Conservation (phyloP, 2,329 filamentous ascomycete species). For the Beauveria rudraprayagi region DNA sequence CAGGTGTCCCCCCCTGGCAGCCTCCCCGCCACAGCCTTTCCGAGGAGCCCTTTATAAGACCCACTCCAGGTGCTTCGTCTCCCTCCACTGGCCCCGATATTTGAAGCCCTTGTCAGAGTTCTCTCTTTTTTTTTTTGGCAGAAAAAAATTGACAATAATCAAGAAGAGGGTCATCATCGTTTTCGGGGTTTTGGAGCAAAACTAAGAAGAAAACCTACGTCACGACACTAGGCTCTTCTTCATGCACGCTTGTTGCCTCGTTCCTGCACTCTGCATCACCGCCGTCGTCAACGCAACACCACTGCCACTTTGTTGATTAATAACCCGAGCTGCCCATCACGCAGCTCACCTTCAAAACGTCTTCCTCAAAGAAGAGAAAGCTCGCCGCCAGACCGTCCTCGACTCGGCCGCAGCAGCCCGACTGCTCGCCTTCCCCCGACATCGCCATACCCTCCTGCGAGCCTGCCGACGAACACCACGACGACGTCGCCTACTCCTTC, state of each 20-base stretch:
- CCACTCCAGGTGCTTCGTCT: not conserved
- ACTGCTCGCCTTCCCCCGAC: constrained; percentile 27
- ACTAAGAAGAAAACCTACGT: not conserved
- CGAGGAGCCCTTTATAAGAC: not conserved
- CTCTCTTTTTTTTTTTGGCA: not conserved
- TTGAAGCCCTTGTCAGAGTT: constrained; percentile 9
- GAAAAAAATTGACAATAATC: not conserved
- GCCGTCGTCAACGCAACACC: constrained; percentile 7
- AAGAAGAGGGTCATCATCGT: constrained; percentile 6
- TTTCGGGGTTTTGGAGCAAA: not conserved
- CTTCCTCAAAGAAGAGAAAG: constrained; percentile 67
- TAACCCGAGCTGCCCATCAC: constrained; percentile 43
- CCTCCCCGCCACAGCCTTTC: constrained; percentile 1
- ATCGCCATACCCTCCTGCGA: constrained; percentile 46
- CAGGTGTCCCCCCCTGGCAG: not conserved
- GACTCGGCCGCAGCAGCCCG: constrained; percentile 30
- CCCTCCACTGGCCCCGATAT: constrained; percentile 11
- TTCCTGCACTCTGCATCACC: constrained; percentile 14
- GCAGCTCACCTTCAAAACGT: constrained; percentile 65
- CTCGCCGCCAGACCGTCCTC: constrained; percentile 43
- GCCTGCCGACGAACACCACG: constrained; percentile 33
- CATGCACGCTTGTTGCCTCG: constrained; percentile 9
- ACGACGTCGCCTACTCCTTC: constrained; percentile 44
- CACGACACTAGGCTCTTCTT: not conserved
- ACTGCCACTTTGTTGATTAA: not conserved